Percentiles rank a stretch among this genome's conserved stretches.
Conservation (phyloP, 2,329 filamentous ascomycete species). For the Cladosporium halotolerans region DNA sequence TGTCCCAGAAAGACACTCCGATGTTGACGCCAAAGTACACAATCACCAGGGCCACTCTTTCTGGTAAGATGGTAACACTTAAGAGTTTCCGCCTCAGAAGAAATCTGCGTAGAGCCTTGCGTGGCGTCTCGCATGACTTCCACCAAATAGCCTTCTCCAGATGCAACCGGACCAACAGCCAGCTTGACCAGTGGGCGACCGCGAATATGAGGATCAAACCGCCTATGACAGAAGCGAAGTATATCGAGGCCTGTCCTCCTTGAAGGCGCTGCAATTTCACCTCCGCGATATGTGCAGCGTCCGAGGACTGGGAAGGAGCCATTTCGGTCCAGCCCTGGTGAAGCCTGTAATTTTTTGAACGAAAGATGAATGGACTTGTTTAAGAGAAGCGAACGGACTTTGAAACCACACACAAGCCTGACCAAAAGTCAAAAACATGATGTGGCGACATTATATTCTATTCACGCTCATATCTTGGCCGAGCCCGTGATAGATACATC, state of each 20-base stretch:
- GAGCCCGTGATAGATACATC: conserved; percentile 4
- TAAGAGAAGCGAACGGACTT: too few relatives aligned
- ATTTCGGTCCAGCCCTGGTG: background rate
- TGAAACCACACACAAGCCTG: background rate
- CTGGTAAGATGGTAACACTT: background rate
- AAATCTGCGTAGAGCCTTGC: background rate
- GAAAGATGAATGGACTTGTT: too few relatives aligned
- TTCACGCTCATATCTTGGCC: background rate
- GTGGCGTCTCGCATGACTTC: too few relatives aligned
- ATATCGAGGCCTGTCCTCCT: conserved; percentile 12
- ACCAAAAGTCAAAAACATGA: background rate
- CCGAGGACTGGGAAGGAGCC: conserved; percentile 10
- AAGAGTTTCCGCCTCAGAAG: background rate
- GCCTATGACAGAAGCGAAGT: conserved; percentile 15
- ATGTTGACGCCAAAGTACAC: conserved; percentile 13
- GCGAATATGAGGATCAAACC: conserved; percentile 15
- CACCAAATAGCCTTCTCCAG: background rate
- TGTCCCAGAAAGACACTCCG: conserved; percentile 10
- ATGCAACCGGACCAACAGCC: conserved; percentile 1
- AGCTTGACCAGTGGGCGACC: conserved; percentile 13
- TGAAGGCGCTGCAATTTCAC: conserved; percentile 3
- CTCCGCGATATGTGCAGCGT: conserved; percentile 7
- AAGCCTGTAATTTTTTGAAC: too few relatives aligned
- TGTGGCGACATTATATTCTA: background rate
- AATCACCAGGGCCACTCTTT: conserved; percentile 3